These are phyloP conservation scores for Leishmania braziliensis DNA, from an alignment of 208 protist genomes.

Conservation along the genomic window DNA sequence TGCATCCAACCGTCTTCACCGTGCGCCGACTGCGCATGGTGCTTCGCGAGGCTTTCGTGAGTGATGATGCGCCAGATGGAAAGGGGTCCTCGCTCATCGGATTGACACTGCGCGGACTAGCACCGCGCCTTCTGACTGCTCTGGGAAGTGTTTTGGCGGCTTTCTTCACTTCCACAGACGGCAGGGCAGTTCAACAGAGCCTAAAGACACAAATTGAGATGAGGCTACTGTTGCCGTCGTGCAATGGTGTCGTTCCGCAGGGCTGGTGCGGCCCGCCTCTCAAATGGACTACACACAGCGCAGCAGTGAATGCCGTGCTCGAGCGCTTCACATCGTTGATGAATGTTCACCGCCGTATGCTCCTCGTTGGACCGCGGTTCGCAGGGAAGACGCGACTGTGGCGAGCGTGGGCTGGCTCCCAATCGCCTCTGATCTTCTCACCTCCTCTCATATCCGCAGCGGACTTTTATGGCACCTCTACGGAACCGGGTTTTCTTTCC, in stretches of 20 bases:
- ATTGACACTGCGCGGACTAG: neutral
- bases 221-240: slow-evolving; percentile 27
- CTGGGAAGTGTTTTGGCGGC: slow-evolving; percentile 32
- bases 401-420: slow-evolving; percentile 53
- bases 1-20: slow-evolving; percentile 54
- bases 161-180: slow-evolving; percentile 44
- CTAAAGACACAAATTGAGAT: slow-evolving; percentile 53
- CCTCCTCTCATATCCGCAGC: slow-evolving; percentile 54
- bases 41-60: slow-evolving; percentile 35
- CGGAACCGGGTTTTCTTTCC: slow-evolving; percentile 32
- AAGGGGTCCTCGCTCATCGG: neutral
- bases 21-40: slow-evolving; percentile 41
- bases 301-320: slow-evolving; percentile 4
- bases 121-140: slow-evolving; percentile 29
- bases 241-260: slow-evolving; percentile 8
- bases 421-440: slow-evolving; percentile 50
- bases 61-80: neutral
- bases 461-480: slow-evolving; percentile 70
- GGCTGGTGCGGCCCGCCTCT: slow-evolving; percentile 6
- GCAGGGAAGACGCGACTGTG: slow-evolving; percentile 76
- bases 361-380: slow-evolving; percentile 70
- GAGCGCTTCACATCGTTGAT: slow-evolving; percentile 62
- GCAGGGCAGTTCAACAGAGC: slow-evolving; percentile 37
- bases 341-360: slow-evolving; percentile 45
- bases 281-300: neutral